Conservation (phyloP, 495 filamentous ascomycete species). For the Usnea hakonensis region DNA sequence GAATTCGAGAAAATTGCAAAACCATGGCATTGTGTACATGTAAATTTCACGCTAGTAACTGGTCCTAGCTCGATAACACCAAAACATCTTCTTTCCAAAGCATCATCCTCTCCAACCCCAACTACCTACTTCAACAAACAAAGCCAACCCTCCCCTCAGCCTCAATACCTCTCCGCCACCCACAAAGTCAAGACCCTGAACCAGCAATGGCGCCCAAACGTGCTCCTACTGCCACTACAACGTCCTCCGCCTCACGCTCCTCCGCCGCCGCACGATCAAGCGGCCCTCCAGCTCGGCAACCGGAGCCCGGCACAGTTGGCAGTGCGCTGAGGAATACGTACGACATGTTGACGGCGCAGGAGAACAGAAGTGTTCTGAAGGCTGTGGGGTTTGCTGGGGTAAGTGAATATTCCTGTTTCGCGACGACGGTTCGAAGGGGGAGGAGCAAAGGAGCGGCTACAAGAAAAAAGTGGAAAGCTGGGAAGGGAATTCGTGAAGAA, state of each 20-base stretch:
- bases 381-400: conserved; percentile 25
- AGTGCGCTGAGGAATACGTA: conserved; percentile 17
- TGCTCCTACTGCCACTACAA: conserved; percentile 1
- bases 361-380: conserved; percentile 20
- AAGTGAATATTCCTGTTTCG: not conserved
- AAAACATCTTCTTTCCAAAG: not conserved
- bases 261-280: conserved; percentile 4
- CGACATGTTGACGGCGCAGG: conserved; percentile 20
- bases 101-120: not conserved
- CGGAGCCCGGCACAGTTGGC: not conserved
- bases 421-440: not conserved
- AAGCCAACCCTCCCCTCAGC: not conserved
- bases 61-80: not conserved
- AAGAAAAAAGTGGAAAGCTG: not conserved
- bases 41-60: not conserved
- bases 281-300: not conserved
- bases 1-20: too few relatives aligned
- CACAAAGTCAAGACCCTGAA: not conserved
- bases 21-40: too few relatives aligned
- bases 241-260: conserved; percentile 12
- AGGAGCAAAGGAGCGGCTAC: not conserved
- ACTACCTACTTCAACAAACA: not conserved
- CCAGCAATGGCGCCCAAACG: conserved; percentile 18
- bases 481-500: not conserved
- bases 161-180: not conserved